phyloP scores from a whole-genome alignment of 176 grass and related monocot genomes.

The Phoenix roebelenii region DNA sequence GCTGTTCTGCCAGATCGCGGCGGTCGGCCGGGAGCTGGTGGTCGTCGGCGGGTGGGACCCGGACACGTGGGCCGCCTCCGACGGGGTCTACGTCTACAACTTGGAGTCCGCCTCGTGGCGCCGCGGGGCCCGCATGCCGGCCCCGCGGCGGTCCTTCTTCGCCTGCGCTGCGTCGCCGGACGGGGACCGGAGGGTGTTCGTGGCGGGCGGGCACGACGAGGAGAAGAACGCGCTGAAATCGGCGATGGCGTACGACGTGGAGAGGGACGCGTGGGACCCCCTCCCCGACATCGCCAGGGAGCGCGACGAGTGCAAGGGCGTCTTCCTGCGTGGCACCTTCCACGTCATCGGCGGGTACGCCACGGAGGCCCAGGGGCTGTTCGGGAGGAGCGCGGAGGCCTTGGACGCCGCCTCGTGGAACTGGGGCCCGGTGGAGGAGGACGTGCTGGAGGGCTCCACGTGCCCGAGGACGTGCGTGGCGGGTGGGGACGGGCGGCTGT shows the following conservation, averaged over 20 bases:
- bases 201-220: too few species aligned
- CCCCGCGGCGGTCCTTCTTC: too few species aligned
- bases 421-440: constrained; percentile 3
- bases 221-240: background rate
- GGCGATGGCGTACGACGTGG: background rate
- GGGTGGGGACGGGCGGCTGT: background rate
- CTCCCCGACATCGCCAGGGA: background rate
- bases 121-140: too few species aligned
- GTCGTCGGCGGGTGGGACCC: background rate
- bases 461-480: background rate
- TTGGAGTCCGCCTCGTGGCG: background rate
- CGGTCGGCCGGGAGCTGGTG: too few species aligned
- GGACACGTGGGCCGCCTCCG: background rate
- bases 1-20: too few species aligned
- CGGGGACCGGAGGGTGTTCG: too few species aligned
- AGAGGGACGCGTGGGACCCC: background rate
- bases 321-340: background rate
- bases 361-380: background rate
- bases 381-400: background rate
- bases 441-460: background rate
- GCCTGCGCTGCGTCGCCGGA: too few species aligned
- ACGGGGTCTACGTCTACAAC: background rate
- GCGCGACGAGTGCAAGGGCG: background rate
- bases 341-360: background rate
- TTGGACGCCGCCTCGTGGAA: background rate